A percentile compares a stretch with the other conserved stretches of the same genome.
Evolutionary conservation across 1,139 yeast genomes (phyloP).

Genomic region (Taphrina betulina): DNA sequence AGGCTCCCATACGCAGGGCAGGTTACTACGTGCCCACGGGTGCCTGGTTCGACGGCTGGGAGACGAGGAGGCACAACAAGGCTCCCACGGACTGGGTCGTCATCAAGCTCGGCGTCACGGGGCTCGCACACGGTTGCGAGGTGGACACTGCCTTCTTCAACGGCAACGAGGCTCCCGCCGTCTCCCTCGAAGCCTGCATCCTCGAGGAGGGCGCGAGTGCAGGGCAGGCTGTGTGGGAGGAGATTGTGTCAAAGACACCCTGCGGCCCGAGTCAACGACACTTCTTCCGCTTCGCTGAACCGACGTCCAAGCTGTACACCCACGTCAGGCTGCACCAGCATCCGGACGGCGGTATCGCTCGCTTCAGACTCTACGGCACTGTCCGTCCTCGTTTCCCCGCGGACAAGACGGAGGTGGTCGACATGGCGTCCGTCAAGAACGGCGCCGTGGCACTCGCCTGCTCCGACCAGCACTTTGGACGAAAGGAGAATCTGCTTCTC

Average conservation of each 20-base stretch:
- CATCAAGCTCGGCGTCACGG: constrained; percentile 79
- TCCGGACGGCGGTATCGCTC: constrained; percentile 96
- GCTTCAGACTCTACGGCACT: constrained; percentile 82
- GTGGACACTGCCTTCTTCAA: constrained; percentile 89
- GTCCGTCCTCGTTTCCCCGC: constrained; percentile 66
- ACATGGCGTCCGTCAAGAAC: constrained; percentile 75
- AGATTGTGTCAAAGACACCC: constrained; percentile 64
- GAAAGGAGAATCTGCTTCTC: constrained; percentile 78
- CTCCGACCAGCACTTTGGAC: constrained; percentile 91
- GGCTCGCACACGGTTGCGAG: constrained; percentile 76
- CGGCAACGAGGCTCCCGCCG: constrained; percentile 91
- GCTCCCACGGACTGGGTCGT: constrained; percentile 84
- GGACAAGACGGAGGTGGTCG: constrained; percentile 53
- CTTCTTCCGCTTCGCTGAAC: constrained; percentile 61
- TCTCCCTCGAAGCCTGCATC: constrained; percentile 75
- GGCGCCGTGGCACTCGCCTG: constrained; percentile 85
- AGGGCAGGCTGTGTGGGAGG: constrained; percentile 58
- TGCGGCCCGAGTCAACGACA: constrained; percentile 89
- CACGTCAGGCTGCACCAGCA: constrained; percentile 85
- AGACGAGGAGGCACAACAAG: constrained; percentile 86
- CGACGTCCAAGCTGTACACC: constrained; percentile 62
- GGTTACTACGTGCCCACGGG: constrained; percentile 35
- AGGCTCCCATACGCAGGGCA: constrained; percentile 60
- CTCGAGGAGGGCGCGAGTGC: constrained; percentile 43
- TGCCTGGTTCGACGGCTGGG: constrained; percentile 57